phyloP scores from a whole-genome alignment of 345 rosid genomes.

The Erodium maritimum region DNA sequence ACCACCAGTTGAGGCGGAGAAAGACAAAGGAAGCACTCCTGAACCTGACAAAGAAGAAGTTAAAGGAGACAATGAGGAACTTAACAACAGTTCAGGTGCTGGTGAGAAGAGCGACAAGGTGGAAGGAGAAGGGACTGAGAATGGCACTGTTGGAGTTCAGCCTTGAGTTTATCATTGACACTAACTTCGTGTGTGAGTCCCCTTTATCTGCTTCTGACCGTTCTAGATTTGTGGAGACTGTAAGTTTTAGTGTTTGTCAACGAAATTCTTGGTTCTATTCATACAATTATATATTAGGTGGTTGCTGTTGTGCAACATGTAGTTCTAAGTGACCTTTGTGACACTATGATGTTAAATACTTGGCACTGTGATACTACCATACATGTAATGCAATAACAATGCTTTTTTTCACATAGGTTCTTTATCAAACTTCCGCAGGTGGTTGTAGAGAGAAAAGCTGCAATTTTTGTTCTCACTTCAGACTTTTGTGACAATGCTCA shows the following conservation, averaged over 20 bases:
- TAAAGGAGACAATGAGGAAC: too few relatives aligned
- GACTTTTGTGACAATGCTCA: too few relatives aligned
- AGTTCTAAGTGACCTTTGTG: not conserved
- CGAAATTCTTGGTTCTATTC: not conserved
- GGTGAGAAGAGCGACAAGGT: too few relatives aligned
- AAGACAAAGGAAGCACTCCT: slow-evolving; percentile 14
- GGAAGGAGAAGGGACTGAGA: slow-evolving; percentile 25
- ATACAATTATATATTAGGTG: not conserved
- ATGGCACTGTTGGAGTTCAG: slow-evolving; percentile 17
- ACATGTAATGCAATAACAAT: not conserved
- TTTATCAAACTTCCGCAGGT: too few relatives aligned
- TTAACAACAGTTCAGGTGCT: too few relatives aligned
- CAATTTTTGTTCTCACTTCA: too few relatives aligned
- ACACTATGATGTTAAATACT: not conserved
- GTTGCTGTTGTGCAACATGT: too few relatives aligned
- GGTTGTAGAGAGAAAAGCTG: too few relatives aligned
- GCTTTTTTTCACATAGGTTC: not conserved
- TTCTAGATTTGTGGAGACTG: too few relatives aligned
- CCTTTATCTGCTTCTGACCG: too few relatives aligned
- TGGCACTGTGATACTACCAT: not conserved
- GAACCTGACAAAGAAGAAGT: too few relatives aligned
- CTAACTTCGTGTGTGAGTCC: too few relatives aligned
- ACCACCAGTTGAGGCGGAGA: slow-evolving; percentile 13
- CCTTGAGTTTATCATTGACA: not conserved
- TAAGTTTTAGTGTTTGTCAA: not conserved